phyloP scores from a whole-genome alignment of 1,284 basidiomycete species.

The Puccinia polysora region DNA sequence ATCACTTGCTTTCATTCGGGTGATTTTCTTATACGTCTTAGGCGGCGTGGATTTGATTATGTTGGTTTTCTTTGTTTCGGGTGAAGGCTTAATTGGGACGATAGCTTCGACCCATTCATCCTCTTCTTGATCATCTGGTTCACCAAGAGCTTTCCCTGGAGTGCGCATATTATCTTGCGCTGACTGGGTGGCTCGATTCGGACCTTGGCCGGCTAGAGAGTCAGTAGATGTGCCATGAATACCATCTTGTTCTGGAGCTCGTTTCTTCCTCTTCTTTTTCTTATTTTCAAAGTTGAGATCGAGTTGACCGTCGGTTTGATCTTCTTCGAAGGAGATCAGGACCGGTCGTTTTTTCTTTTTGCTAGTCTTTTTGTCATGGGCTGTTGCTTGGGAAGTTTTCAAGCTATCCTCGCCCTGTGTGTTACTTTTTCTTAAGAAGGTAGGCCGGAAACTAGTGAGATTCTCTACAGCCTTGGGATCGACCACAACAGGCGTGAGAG shows the following conservation, averaged over 20 bases:
- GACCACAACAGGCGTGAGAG: conserved; percentile 35
- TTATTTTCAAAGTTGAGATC: not conserved
- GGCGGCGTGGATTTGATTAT: not conserved
- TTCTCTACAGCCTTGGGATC: conserved; percentile 29
- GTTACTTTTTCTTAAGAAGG: conserved; percentile 21
- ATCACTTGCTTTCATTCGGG: conserved; percentile 37
- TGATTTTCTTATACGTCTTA: conserved; percentile 20
- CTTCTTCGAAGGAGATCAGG: conserved; percentile 43
- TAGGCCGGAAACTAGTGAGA: conserved; percentile 37
- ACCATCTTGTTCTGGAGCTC: not conserved
- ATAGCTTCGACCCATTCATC: conserved; percentile 21
- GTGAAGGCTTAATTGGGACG: not conserved
- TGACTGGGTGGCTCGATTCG: conserved; percentile 1
- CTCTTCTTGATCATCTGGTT: not conserved
- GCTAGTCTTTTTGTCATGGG: conserved; percentile 18
- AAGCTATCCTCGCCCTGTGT: not conserved
- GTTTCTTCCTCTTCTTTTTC: conserved; percentile 32
- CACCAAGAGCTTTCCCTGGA: not conserved
- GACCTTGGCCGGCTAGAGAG: no score
- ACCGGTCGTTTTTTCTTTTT: conserved; percentile 36
- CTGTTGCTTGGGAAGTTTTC: not conserved
- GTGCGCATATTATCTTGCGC: not conserved
- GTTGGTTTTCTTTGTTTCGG: not conserved
- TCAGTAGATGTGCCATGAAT: no score
- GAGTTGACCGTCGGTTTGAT: conserved; percentile 3